phyloP scores from a whole-genome alignment of 129 eudicot species.

The Dittrichia graveolens region DNA sequence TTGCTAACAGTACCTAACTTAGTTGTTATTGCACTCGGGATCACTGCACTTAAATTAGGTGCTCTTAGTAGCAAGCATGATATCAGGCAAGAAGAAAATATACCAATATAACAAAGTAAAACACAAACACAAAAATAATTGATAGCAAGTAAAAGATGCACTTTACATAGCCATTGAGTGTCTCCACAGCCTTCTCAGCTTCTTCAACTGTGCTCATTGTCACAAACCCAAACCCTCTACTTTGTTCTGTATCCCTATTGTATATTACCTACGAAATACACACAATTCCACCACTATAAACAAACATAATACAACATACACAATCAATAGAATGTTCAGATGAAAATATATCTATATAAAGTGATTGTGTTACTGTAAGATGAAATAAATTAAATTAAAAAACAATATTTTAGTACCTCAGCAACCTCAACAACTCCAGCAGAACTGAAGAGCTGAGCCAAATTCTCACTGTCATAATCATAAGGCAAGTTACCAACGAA shows the following conservation, averaged over 20 bases:
- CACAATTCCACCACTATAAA: conserved; percentile 2
- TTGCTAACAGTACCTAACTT: too few species aligned
- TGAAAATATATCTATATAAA: too few species aligned
- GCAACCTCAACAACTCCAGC: conserved; percentile 90
- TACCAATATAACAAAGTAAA: neutral
- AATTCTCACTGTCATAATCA: conserved; percentile 65
- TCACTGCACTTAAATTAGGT: too few species aligned
- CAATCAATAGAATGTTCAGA: neutral
- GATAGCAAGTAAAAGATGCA: conserved; percentile 12
- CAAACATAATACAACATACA: neutral
- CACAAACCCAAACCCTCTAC: conserved; percentile 67
- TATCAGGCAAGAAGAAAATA: neutral
- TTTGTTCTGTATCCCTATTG: conserved; percentile 52
- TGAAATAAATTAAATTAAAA: neutral
- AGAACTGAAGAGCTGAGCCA: conserved; percentile 69
- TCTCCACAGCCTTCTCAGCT: conserved; percentile 62
- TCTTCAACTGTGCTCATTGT: conserved; percentile 64
- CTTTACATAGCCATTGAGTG: conserved; percentile 49
- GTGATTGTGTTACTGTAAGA: too few species aligned
- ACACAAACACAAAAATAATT: neutral
- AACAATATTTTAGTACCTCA: conserved; percentile 49
- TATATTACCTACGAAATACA: conserved; percentile 48
- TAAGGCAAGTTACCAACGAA: conserved; percentile 85
- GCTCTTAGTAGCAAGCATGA: too few species aligned
- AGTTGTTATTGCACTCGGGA: too few species aligned